A percentile compares a stretch with the other conserved stretches of the same genome.
These are phyloP conservation scores for Hypoxylon perforatum DNA, from an alignment of 495 filamentous ascomycete genomes.

Conservation along the genomic window DNA sequence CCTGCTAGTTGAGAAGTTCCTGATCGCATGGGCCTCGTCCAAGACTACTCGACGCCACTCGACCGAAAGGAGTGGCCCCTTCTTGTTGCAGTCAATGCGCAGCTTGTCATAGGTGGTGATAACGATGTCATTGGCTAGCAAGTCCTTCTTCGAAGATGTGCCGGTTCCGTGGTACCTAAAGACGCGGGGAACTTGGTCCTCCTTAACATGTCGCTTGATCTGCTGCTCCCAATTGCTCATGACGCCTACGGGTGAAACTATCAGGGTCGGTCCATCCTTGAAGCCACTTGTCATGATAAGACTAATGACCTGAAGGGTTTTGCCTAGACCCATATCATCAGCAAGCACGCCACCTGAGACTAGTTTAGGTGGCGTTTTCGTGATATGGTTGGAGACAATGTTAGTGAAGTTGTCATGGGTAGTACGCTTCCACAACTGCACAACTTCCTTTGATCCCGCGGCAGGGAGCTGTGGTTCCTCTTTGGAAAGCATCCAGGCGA, in stretches of 20 bases:
- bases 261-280: constrained; percentile 72
- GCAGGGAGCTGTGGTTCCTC: constrained; percentile 76
- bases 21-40: constrained; percentile 88
- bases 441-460: constrained; percentile 69
- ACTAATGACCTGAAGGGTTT: constrained; percentile 89
- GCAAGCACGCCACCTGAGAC: constrained; percentile 87
- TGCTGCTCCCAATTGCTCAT: constrained; percentile 95
- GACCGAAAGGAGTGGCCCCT: constrained; percentile 68
- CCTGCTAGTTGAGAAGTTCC: constrained; percentile 79
- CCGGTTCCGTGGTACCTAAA: constrained; percentile 80
- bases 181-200: constrained; percentile 69
- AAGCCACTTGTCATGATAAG: constrained; percentile 72
- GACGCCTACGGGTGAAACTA: constrained; percentile 84
- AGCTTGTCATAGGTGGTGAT: constrained; percentile 84
- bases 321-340: constrained; percentile 96
- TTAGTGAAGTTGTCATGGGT: constrained; percentile 70
- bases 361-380: constrained; percentile 65
- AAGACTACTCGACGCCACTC: constrained; percentile 86
- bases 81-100: constrained; percentile 50
- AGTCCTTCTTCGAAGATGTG: constrained; percentile 64
- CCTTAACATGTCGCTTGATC: constrained; percentile 76
- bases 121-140: constrained; percentile 75
- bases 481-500: constrained; percentile 83
- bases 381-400: constrained; percentile 79
- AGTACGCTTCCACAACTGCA: constrained; percentile 82